phyloP scores from a whole-genome alignment of 1,284 basidiomycete species.

The Cryptococcus sp. region DNA sequence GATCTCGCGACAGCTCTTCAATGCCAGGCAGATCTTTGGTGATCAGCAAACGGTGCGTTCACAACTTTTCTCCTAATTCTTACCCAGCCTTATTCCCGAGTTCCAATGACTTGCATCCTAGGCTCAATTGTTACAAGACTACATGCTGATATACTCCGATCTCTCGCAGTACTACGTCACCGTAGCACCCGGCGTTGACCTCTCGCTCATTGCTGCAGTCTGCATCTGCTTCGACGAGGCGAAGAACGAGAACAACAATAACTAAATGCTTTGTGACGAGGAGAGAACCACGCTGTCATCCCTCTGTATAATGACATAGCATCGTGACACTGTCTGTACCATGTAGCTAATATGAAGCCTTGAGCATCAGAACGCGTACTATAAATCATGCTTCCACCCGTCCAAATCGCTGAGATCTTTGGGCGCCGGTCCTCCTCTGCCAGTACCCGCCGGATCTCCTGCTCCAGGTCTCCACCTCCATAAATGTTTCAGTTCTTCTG shows the following conservation, averaged over 20 bases:
- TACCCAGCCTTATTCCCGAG: too few species aligned
- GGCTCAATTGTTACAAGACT: too few species aligned
- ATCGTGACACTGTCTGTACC: too few species aligned
- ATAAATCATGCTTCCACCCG: slow-evolving; percentile 38
- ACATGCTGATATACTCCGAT: not conserved
- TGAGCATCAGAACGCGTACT: too few species aligned
- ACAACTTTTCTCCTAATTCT: too few species aligned
- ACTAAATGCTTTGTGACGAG: not conserved
- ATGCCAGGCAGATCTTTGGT: slow-evolving; percentile 36
- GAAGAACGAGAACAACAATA: slow-evolving; percentile 36
- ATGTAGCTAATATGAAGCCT: too few species aligned
- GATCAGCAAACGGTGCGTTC: slow-evolving; percentile 48
- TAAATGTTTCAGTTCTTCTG: slow-evolving; percentile 26
- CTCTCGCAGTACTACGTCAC: slow-evolving; percentile 48
- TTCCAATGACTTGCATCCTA: not conserved
- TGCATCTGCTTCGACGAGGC: slow-evolving; percentile 54
- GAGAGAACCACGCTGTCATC: too few species aligned
- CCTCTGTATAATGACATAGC: too few species aligned
- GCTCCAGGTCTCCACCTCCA: slow-evolving; percentile 45
- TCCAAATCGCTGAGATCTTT: slow-evolving; percentile 35
- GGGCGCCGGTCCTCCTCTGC: slow-evolving; percentile 18
- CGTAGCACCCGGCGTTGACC: slow-evolving; percentile 54
- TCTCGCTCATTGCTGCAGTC: slow-evolving; percentile 52
- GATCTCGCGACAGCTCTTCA: slow-evolving; percentile 42
- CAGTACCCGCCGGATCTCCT: slow-evolving; percentile 27